Evolutionary conservation across 345 rosid species (phyloP).

Genomic region (Hibiscus tridactylites): DNA sequence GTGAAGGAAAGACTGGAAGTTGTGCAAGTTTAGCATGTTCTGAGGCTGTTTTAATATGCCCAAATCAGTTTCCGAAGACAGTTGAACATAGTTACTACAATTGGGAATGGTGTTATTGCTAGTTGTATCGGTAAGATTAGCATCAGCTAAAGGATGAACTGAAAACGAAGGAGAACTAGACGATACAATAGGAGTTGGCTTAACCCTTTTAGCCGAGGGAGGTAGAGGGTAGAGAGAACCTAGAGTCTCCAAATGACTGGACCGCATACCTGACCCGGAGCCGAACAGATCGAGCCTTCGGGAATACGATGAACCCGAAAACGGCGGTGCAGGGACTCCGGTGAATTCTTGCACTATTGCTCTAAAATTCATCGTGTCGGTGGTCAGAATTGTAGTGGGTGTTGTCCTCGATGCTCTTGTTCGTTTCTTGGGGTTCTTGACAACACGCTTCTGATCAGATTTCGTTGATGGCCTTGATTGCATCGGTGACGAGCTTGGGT

Average conservation of each 20-base stretch:
- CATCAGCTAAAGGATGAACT: conserved; percentile 8
- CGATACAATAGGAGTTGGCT: conserved; percentile 22
- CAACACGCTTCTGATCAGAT: conserved; percentile 19
- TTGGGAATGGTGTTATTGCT: conserved; percentile 1
- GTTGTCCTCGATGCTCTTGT: conserved; percentile 86
- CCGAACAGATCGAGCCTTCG: conserved; percentile 65
- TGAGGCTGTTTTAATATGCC: conserved; percentile 5
- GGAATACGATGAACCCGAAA: conserved; percentile 49
- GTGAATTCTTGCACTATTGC: conserved; percentile 97
- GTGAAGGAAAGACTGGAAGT: conserved; percentile 24
- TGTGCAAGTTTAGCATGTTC: conserved; percentile 25
- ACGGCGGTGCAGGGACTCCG: conserved; percentile 76
- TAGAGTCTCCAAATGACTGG: conserved; percentile 30
- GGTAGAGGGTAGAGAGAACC: conserved; percentile 43
- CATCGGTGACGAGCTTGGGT: conserved; percentile 20
- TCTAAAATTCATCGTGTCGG: conserved; percentile 83
- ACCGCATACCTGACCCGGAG: conserved; percentile 30
- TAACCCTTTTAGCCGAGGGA: conserved; percentile 45
- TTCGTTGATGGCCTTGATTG: conserved; percentile 13
- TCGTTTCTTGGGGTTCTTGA: conserved; percentile 70
- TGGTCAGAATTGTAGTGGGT: conserved; percentile 80
- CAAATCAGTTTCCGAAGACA: too few species aligned
- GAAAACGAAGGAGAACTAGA: conserved; percentile 16
- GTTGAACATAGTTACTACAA: conserved; percentile 24
- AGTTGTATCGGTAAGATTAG: conserved; percentile 10